Evolutionary conservation across 169 alveolate species (phyloP).

Genomic region (Plasmodium sp.): DNA sequence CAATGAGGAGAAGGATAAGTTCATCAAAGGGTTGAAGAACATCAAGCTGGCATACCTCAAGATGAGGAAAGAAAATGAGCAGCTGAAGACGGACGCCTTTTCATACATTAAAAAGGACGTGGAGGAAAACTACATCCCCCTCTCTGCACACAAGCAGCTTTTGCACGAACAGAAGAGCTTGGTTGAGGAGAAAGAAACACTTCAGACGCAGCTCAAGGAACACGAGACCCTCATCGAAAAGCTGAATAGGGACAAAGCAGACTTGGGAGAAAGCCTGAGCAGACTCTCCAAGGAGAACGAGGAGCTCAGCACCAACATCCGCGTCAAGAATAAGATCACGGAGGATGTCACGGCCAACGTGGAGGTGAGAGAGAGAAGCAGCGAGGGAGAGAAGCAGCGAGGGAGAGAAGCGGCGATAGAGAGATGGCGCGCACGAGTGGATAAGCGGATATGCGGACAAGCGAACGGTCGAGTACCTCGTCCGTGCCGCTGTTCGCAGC

Average conservation of each 20-base stretch:
- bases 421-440: background rate
- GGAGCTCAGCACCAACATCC: slow-evolving; percentile 44
- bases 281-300: slow-evolving; percentile 27
- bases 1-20: slow-evolving; percentile 37
- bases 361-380: slow-evolving; percentile 9
- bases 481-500: no score
- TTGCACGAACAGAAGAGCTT: slow-evolving; percentile 34
- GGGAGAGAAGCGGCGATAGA: background rate
- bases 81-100: slow-evolving; percentile 39
- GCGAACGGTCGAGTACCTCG: background rate
- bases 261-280: background rate
- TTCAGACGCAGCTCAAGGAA: slow-evolving; percentile 24
- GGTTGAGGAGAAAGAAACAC: slow-evolving; percentile 19
- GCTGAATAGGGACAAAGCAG: slow-evolving; percentile 13
- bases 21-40: slow-evolving; percentile 59
- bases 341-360: slow-evolving; percentile 39
- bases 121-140: slow-evolving; percentile 43
- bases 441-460: background rate
- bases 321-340: slow-evolving; percentile 49
- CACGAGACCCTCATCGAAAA: background rate
- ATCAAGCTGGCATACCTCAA: slow-evolving; percentile 59
- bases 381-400: background rate
- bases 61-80: slow-evolving; percentile 51
- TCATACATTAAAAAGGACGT: slow-evolving; percentile 49
- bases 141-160: slow-evolving; percentile 22